These are phyloP conservation scores for Cercospora sojina DNA, from an alignment of 2,329 filamentous ascomycete genomes.

Conservation along the genomic window DNA sequence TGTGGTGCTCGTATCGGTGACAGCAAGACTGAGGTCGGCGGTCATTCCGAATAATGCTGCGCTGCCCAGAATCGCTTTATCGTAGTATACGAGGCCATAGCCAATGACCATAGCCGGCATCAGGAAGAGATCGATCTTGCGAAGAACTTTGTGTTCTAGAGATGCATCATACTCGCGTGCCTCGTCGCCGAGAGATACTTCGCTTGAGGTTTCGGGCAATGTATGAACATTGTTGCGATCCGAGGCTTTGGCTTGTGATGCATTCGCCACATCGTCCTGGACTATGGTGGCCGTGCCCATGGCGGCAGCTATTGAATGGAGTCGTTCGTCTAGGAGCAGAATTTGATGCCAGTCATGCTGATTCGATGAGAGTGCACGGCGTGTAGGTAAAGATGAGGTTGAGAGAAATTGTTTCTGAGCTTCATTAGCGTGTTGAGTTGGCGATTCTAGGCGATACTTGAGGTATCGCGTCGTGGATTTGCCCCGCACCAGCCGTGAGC, in stretches of 20 bases:
- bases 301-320: not conserved
- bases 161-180: not conserved
- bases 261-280: not conserved
- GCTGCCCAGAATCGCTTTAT: conserved; percentile 4
- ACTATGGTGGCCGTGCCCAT: not conserved
- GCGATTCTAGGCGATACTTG: conserved; percentile 1
- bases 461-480: not conserved
- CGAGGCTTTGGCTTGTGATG: not conserved
- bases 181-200: not conserved
- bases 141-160: not conserved
- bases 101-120: conserved; percentile 8
- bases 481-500: not conserved
- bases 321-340: not conserved
- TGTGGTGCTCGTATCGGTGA: not conserved
- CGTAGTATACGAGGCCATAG: not conserved
- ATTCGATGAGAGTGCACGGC: not conserved
- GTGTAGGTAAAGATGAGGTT: not conserved
- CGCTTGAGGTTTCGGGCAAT: not conserved
- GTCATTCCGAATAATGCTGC: conserved; percentile 9
- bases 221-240: not conserved
- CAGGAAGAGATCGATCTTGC: conserved; percentile 4
- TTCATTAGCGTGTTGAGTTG: conserved; percentile 5
- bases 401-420: not conserved
- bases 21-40: not conserved
- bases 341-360: not conserved